These are phyloP conservation scores for Secale cereale DNA, from an alignment of 176 grass and related monocot species.

Conservation along the genomic window DNA sequence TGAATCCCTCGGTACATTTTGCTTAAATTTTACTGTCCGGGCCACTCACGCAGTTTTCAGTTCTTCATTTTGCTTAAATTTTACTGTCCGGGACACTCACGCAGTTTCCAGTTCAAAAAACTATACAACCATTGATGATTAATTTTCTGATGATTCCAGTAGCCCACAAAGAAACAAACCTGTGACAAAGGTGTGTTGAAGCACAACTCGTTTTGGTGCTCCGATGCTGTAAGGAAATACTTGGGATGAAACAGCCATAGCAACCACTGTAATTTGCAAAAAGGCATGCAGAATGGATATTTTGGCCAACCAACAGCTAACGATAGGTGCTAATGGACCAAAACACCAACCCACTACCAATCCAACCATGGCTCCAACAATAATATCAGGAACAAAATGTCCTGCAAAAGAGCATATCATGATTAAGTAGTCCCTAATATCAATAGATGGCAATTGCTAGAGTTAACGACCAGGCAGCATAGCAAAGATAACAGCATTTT, in stretches of 20 bases:
- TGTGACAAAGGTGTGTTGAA: conserved; percentile 87
- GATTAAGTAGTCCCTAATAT: background rate
- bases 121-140: background rate
- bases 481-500: background rate
- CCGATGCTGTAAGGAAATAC: conserved; percentile 87
- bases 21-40: no score
- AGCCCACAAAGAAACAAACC: conserved; percentile 38
- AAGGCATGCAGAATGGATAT: conserved; percentile 61
- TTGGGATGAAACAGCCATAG: conserved; percentile 85
- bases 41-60: no score
- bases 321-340: conserved; percentile 69
- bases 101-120: no score
- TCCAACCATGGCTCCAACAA: conserved; percentile 74
- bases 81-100: no score
- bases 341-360: conserved; percentile 82
- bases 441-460: background rate
- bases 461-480: background rate
- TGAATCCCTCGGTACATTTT: no score
- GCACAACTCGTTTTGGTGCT: conserved; percentile 86
- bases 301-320: conserved; percentile 69
- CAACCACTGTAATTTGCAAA: conserved; percentile 75
- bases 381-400: conserved; percentile 85
- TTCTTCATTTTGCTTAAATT: no score
- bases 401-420: conserved; percentile 45
- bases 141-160: background rate